Percentiles rank a stretch among this genome's conserved stretches.
Conservation (phyloP, 805 yeast species). For the Hanseniaspora lindneri region DNA sequence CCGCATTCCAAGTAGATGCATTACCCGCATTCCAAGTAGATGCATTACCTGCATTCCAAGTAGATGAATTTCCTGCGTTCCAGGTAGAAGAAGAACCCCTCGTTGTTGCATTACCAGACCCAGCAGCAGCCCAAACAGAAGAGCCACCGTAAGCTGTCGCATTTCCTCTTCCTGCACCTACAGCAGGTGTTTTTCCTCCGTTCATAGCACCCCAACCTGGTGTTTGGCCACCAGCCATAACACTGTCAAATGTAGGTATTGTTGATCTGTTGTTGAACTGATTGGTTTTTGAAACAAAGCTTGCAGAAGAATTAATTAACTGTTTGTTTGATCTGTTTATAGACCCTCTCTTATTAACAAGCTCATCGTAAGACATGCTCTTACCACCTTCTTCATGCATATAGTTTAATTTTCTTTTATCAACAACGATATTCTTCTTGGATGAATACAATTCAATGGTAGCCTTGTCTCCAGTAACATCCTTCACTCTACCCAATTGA, state of each 20-base stretch:
- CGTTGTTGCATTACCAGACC: slow-evolving; percentile 36
- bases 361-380: slow-evolving; percentile 67
- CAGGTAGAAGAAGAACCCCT: slow-evolving; percentile 19
- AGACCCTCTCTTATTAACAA: slow-evolving; percentile 42
- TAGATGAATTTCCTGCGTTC: background rate
- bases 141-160: slow-evolving; percentile 25
- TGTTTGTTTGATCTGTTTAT: slow-evolving; percentile 24
- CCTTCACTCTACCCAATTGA: slow-evolving; percentile 81
- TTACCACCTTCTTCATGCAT: slow-evolving; percentile 51
- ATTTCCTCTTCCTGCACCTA: slow-evolving; percentile 24
- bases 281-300: slow-evolving; percentile 15
- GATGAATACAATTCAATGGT: slow-evolving; percentile 90
- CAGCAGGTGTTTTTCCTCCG: slow-evolving; percentile 26
- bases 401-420: slow-evolving; percentile 66
- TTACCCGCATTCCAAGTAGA: slow-evolving; percentile 40
- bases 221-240: slow-evolving; percentile 30
- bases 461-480: slow-evolving; percentile 83
- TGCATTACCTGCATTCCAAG: slow-evolving; percentile 26
- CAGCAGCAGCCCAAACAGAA: slow-evolving; percentile 29
- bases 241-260: background rate
- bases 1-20: slow-evolving; percentile 32
- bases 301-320: slow-evolving; percentile 2
- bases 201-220: slow-evolving; percentile 36
- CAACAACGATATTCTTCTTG: slow-evolving; percentile 73
- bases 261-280: slow-evolving; percentile 19